phyloP scores from a whole-genome alignment of 192 early-diverging fungal genomes.

The Gonapodya sp. region DNA sequence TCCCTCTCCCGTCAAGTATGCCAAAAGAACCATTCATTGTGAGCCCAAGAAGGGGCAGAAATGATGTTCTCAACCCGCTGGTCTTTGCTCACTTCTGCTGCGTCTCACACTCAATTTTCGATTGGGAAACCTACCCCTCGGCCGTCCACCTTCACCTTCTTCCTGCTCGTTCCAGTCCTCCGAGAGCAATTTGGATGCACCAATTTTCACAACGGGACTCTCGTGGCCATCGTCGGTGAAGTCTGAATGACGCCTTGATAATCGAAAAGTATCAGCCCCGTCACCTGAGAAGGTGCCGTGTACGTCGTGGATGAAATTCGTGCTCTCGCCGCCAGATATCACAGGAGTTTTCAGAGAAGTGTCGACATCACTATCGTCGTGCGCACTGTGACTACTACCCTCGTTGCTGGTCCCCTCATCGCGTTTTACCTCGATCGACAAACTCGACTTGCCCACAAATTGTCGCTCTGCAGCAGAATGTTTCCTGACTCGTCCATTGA shows the following conservation, averaged over 20 bases:
- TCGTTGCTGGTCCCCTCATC: neutral
- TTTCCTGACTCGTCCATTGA: neutral
- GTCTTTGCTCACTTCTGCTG: no score
- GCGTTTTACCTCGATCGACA: neutral
- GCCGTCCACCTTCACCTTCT: no score
- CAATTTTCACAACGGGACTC: no score
- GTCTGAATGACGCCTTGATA: neutral
- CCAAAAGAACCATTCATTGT: no score
- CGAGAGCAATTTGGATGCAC: no score
- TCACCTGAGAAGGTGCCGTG: neutral
- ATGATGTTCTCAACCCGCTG: no score
- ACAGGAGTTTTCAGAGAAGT: neutral
- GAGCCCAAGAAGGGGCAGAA: no score
- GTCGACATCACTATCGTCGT: neutral
- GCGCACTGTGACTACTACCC: neutral
- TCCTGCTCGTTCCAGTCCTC: no score
- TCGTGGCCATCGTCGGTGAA: neutral
- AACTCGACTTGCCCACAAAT: neutral
- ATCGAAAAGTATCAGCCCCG: neutral
- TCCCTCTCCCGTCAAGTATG: no score
- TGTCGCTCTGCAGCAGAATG: neutral
- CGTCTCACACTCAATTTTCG: no score
- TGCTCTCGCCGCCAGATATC: neutral
- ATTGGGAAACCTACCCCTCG: no score
- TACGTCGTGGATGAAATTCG: neutral